Percentiles rank a stretch among this genome's conserved stretches.
Evolutionary conservation across 768 basidiomycete species (phyloP).

Genomic region (Multifurca ochricompacta): DNA sequence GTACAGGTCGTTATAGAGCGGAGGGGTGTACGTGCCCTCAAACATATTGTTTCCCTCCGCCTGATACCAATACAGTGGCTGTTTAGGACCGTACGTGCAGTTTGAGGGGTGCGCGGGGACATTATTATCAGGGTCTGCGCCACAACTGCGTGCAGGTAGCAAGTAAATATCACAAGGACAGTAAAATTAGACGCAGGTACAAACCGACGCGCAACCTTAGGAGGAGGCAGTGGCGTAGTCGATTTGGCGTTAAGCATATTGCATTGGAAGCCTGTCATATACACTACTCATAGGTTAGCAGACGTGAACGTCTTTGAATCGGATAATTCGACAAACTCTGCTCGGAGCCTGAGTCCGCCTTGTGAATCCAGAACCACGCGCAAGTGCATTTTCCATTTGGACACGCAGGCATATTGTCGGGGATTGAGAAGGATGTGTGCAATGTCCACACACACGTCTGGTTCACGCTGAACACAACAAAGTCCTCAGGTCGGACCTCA

Average conservation of each 20-base stretch:
- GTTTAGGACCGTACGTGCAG: constrained; percentile 35
- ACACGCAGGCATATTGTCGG: constrained; percentile 36
- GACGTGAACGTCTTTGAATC: too few relatives aligned
- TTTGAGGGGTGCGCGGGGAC: constrained; percentile 26
- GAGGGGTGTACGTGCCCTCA: constrained; percentile 27
- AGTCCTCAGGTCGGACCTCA: constrained; percentile 34
- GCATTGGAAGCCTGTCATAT: constrained; percentile 37
- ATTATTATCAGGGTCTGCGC: constrained; percentile 26
- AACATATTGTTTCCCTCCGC: constrained; percentile 33
- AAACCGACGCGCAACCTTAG: constrained; percentile 29
- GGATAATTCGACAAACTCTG: constrained; percentile 27
- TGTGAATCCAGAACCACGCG: constrained; percentile 37
- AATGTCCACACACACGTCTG: constrained; percentile 36
- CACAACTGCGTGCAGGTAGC: constrained; percentile 24
- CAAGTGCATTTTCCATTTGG: constrained; percentile 38
- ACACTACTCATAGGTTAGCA: constrained; percentile 23
- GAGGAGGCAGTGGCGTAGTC: constrained; percentile 27
- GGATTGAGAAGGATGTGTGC: constrained; percentile 36
- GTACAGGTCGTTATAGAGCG: constrained; percentile 33
- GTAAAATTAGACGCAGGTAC: neutral
- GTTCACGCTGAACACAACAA: constrained; percentile 37
- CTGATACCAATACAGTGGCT: constrained; percentile 36
- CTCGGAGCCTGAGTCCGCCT: constrained; percentile 28
- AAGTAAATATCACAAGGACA: neutral
- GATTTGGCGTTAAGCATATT: constrained; percentile 28